Conservation (phyloP, 2,329 filamentous ascomycete species). For the Biscogniauxia mediterranea region DNA sequence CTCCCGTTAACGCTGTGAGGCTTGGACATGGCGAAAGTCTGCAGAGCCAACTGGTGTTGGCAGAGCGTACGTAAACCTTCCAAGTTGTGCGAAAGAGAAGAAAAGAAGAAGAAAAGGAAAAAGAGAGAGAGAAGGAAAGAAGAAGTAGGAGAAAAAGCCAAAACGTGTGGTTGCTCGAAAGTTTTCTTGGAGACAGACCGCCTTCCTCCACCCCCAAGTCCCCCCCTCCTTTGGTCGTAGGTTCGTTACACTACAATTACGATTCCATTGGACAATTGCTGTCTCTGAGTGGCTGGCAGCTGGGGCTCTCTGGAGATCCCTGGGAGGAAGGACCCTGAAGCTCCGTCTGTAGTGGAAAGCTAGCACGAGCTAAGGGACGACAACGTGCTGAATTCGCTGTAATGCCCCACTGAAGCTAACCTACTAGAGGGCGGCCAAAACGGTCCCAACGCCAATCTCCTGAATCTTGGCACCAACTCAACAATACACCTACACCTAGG, state of each 20-base stretch:
- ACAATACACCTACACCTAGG: neutral
- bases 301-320: constrained; percentile 2
- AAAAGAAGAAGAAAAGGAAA: constrained; percentile 6
- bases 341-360: constrained; percentile 3
- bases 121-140: constrained; percentile 5
- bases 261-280: constrained; percentile 16
- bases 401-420: neutral
- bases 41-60: constrained; percentile 23
- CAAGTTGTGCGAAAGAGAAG: constrained; percentile 12
- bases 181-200: constrained; percentile 24
- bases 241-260: constrained; percentile 6
- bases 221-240: constrained; percentile 12
- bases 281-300: constrained; percentile 19
- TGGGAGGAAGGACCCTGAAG: constrained; percentile 12
- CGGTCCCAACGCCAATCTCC: neutral
- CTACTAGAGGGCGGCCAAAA: neutral
- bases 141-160: constrained; percentile 13
- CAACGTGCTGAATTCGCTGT: neutral
- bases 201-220: constrained; percentile 20
- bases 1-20: constrained; percentile 46
- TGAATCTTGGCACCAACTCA: neutral
- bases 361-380: neutral
- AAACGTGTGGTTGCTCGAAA: constrained; percentile 10
- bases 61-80: constrained; percentile 14
- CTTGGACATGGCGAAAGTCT: constrained; percentile 45